These are phyloP conservation scores for Pholiota conissans DNA, from an alignment of 768 basidiomycete genomes.

Conservation along the genomic window DNA sequence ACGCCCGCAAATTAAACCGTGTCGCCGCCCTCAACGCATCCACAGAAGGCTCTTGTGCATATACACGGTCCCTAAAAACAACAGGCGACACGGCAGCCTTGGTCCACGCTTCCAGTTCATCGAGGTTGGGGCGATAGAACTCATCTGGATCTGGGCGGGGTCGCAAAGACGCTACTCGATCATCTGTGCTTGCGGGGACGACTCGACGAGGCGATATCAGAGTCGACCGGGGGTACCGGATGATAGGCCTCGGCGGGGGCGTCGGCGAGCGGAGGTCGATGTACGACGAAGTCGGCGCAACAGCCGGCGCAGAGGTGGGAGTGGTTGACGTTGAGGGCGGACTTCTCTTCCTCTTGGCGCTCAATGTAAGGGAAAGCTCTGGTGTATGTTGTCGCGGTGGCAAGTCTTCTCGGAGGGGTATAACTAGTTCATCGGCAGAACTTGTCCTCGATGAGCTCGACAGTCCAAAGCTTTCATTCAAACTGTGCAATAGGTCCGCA, in stretches of 20 bases:
- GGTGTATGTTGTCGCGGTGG: no score
- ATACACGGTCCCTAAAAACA: conserved; percentile 4
- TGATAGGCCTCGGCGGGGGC: not conserved
- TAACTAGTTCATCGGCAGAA: not conserved
- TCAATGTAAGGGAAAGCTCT: no score
- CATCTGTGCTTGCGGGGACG: not conserved
- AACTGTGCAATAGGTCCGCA: not conserved
- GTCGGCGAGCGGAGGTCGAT: not conserved
- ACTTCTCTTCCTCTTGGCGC: no score
- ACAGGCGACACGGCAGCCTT: conserved; percentile 10
- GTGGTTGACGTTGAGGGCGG: no score
- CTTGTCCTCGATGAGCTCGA: not conserved
- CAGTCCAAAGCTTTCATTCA: not conserved
- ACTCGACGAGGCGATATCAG: not conserved
- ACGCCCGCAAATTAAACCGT: not conserved
- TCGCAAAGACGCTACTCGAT: not conserved
- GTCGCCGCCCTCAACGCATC: not conserved
- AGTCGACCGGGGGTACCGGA: not conserved
- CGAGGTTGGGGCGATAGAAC: conserved; percentile 6
- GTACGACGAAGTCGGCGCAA: not conserved
- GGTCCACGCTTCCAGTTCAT: conserved; percentile 17
- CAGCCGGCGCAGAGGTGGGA: no score
- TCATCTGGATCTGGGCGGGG: not conserved
- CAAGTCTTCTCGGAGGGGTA: no score
- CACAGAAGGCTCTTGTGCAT: not conserved